Percentiles rank a stretch among this genome's conserved stretches.
Evolutionary conservation across 208 protist species (phyloP).

Genomic region (Crithidia acanthocephali): DNA sequence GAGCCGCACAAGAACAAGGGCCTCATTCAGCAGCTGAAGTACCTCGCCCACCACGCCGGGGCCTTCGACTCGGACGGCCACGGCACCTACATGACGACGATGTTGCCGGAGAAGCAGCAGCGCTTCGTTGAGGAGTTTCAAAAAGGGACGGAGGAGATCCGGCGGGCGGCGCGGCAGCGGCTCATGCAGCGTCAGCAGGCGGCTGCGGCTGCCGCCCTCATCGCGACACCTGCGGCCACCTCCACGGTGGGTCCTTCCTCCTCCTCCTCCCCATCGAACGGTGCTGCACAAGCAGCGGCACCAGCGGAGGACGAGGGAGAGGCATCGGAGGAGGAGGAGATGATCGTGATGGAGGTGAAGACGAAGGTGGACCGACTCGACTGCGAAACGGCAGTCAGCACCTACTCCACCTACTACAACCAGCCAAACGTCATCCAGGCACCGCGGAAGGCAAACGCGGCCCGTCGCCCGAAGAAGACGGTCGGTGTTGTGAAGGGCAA

Average conservation of each 20-base stretch:
- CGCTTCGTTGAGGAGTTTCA: slow-evolving; percentile 73
- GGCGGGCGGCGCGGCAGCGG: slow-evolving; percentile 51
- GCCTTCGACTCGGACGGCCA: slow-evolving; percentile 65
- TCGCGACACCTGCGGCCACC: background rate
- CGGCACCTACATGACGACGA: slow-evolving; percentile 68
- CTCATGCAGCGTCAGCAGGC: slow-evolving; percentile 23
- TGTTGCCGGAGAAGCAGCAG: slow-evolving; percentile 72
- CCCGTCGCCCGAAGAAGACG: slow-evolving; percentile 28
- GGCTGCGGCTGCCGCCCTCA: slow-evolving; percentile 6
- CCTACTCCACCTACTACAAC: slow-evolving; percentile 87
- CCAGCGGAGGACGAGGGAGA: background rate
- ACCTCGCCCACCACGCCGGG: slow-evolving; percentile 55
- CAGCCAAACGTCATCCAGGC: slow-evolving; percentile 89
- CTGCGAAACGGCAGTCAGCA: slow-evolving; percentile 84
- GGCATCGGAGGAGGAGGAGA: slow-evolving; percentile 49
- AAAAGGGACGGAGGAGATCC: slow-evolving; percentile 75
- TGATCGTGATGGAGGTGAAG: slow-evolving; percentile 51
- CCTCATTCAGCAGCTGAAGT: slow-evolving; percentile 77
- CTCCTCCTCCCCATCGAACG: background rate
- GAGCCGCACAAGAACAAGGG: slow-evolving; percentile 84
- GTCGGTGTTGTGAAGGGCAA: slow-evolving; percentile 19
- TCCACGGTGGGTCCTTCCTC: background rate
- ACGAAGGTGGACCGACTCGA: slow-evolving; percentile 58
- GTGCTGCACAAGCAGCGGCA: background rate
- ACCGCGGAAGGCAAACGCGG: slow-evolving; percentile 26